Conservation (phyloP, 768 basidiomycete genomes). For the Pilatotrama ljubarskyi region DNA sequence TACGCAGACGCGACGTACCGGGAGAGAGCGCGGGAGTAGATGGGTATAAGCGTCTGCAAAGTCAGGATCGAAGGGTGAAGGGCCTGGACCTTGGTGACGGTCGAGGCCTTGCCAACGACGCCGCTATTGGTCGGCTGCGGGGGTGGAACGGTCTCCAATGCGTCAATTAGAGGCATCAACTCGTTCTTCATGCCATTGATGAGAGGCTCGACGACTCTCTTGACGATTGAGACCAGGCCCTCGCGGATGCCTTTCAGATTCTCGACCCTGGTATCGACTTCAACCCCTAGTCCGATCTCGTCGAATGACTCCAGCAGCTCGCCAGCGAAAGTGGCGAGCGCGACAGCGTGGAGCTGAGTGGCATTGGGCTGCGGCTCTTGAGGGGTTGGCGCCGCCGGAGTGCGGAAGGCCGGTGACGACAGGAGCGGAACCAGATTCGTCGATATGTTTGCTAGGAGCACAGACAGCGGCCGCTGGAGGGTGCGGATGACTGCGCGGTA, state of each 20-base stretch:
- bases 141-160: conserved; percentile 45
- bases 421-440: conserved; percentile 65
- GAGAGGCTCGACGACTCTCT: conserved; percentile 65
- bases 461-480: conserved; percentile 75
- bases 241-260: conserved; percentile 70
- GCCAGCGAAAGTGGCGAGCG: conserved; percentile 66
- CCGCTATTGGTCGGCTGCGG: conserved; percentile 7
- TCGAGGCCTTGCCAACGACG: conserved; percentile 4
- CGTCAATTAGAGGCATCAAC: conserved; percentile 60
- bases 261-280: conserved; percentile 62
- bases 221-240: conserved; percentile 66
- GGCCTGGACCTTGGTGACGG: conserved; percentile 15
- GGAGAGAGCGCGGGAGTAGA: conserved; percentile 57
- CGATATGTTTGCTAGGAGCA: conserved; percentile 69
- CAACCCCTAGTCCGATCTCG: conserved; percentile 59
- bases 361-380: conserved; percentile 53
- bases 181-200: conserved; percentile 61
- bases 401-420: conserved; percentile 61
- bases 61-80: conserved; percentile 61
- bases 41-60: conserved; percentile 59
- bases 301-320: conserved; percentile 75
- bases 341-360: conserved; percentile 71
- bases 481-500: conserved; percentile 69
- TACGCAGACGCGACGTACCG: conserved; percentile 54
- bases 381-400: conserved; percentile 48